These are phyloP conservation scores for Coleophoma crateriformis DNA, from an alignment of 2,329 filamentous ascomycete species.

Conservation along the genomic window DNA sequence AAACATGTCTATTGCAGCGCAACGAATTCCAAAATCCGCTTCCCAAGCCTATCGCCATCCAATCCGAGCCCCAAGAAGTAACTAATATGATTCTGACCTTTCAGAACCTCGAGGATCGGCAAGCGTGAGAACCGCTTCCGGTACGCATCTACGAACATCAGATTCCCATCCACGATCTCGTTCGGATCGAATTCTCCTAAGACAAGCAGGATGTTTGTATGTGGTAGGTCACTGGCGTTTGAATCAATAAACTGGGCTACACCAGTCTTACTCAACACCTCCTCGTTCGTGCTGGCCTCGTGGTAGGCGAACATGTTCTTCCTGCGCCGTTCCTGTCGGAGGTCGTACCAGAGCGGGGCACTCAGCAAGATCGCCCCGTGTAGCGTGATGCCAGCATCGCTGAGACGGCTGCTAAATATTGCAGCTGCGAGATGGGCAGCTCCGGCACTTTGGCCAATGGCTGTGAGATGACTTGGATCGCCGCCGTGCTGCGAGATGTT, in stretches of 20 bases:
- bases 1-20: too few species aligned
- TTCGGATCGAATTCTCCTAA: conserved; percentile 11
- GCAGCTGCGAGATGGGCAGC: background rate
- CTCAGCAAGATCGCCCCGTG: conserved; percentile 10
- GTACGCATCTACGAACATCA: conserved; percentile 12
- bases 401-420: conserved; percentile 2
- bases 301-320: conserved; percentile 1
- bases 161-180: conserved; percentile 13
- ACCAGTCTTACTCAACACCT: background rate
- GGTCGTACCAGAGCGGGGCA: conserved; percentile 6
- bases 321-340: conserved; percentile 1
- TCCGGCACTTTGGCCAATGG: background rate
- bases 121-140: conserved; percentile 7
- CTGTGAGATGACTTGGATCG: background rate
- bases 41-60: background rate
- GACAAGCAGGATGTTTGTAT: conserved; percentile 6
- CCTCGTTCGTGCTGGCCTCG: background rate
- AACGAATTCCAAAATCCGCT: conserved; percentile 5
- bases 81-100: conserved; percentile 16
- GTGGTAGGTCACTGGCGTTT: background rate
- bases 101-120: conserved; percentile 14
- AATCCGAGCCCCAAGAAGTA: conserved; percentile 13
- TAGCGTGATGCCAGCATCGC: background rate
- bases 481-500: background rate
- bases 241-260: background rate